A percentile compares a stretch with the other conserved stretches of the same genome.
phyloP scores from a whole-genome alignment of 495 filamentous ascomycete genomes.

The Polyplosphaeria fusca region DNA sequence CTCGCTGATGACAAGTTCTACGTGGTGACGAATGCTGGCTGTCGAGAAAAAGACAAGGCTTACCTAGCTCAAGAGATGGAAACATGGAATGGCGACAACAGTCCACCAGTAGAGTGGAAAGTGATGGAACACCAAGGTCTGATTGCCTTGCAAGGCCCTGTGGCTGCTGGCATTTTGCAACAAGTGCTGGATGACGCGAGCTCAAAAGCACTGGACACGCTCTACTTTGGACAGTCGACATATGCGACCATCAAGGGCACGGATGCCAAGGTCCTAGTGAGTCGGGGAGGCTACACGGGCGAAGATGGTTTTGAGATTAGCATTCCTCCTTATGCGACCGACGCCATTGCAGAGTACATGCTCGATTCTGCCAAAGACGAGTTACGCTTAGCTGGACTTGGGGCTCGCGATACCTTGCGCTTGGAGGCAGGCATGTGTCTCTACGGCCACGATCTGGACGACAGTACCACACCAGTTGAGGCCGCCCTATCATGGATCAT shows the following conservation, averaged over 20 bases:
- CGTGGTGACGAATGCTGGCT: constrained; percentile 94
- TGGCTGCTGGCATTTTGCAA: constrained; percentile 60
- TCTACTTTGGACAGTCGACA: constrained; percentile 79
- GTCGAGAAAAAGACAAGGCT: constrained; percentile 76
- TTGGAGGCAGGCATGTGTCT: constrained; percentile 97
- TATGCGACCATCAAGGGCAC: constrained; percentile 52
- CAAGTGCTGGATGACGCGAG: constrained; percentile 42
- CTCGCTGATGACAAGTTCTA: constrained; percentile 70
- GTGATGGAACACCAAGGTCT: constrained; percentile 65
- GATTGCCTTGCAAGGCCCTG: constrained; percentile 84
- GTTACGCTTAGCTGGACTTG: constrained; percentile 78
- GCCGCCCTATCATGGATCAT: constrained; percentile 83
- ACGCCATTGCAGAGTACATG: constrained; percentile 58
- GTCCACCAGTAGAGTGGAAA: constrained; percentile 61
- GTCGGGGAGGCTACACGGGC: constrained; percentile 89
- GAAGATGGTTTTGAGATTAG: constrained; percentile 98
- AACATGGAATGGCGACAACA: constrained; percentile 45
- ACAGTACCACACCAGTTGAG: constrained; percentile 81
- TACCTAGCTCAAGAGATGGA: constrained; percentile 67
- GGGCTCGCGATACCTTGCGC: constrained; percentile 84
- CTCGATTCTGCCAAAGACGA: constrained; percentile 59
- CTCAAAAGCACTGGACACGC: constrained; percentile 56
- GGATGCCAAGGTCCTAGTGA: constrained; percentile 60
- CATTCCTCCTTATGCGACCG: constrained; percentile 60
- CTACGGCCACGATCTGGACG: constrained; percentile 95